phyloP scores from a whole-genome alignment of 495 filamentous ascomycete species.

The Geopyxis carbonaria region DNA sequence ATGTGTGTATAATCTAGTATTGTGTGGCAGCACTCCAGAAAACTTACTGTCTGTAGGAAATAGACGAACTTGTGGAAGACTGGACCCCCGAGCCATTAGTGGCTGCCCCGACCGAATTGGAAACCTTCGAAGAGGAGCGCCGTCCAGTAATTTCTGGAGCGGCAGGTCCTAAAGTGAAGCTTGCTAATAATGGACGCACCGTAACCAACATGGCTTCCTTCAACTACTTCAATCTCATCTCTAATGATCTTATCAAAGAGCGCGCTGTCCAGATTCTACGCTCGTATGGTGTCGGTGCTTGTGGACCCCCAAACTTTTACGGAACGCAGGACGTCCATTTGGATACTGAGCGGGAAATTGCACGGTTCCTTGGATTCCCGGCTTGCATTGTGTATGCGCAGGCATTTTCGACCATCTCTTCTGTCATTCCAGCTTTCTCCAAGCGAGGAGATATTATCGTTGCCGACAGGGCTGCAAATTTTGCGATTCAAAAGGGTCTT shows the following conservation, averaged over 20 bases:
- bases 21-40: too few species aligned
- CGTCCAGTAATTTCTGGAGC: conserved; percentile 74
- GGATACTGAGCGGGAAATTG: conserved; percentile 88
- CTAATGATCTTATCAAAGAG: conserved; percentile 79
- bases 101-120: conserved; percentile 46
- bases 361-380: conserved; percentile 65
- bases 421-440: conserved; percentile 86
- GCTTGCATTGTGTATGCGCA: conserved; percentile 90
- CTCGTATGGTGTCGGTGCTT: conserved; percentile 90
- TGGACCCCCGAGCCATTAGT: conserved; percentile 93
- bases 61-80: conserved; percentile 92
- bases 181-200: conserved; percentile 62
- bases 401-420: conserved; percentile 83
- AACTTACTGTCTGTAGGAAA: conserved; percentile 62
- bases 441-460: conserved; percentile 97
- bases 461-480: conserved; percentile 88
- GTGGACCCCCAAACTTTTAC: conserved; percentile 93
- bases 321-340: conserved; percentile 97
- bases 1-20: too few species aligned
- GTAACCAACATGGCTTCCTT: conserved; percentile 84
- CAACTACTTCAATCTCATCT: conserved; percentile 94
- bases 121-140: conserved; percentile 70
- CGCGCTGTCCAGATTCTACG: conserved; percentile 85
- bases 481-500: conserved; percentile 80
- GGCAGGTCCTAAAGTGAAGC: conserved; percentile 74